Evolutionary conservation across 164 flowering plant species (phyloP).

Genomic region (Nymphaea colorata): DNA sequence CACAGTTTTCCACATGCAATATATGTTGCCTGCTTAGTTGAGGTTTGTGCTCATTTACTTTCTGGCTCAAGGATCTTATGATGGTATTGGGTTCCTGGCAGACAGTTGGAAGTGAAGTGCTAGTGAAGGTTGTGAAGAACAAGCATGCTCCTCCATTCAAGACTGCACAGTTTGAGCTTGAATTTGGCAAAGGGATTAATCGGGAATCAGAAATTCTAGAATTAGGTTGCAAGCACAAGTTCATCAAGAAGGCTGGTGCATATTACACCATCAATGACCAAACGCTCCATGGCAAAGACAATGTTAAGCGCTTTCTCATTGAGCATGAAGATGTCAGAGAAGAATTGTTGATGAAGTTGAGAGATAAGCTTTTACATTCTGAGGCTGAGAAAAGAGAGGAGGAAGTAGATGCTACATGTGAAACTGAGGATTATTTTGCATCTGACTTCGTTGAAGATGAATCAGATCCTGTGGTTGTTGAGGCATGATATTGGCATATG

Average conservation of each 20-base stretch:
- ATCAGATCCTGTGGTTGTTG: not conserved
- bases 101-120: slow-evolving; percentile 69
- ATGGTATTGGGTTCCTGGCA: slow-evolving; percentile 16
- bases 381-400: slow-evolving; percentile 12
- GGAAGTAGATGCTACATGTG: not conserved
- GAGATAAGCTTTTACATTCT: slow-evolving; percentile 37
- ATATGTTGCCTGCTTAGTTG: too few relatives aligned
- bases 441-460: not conserved
- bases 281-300: slow-evolving; percentile 55
- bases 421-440: not conserved
- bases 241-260: slow-evolving; percentile 36
- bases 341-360: slow-evolving; percentile 44
- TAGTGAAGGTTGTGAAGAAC: slow-evolving; percentile 85
- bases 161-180: slow-evolving; percentile 76
- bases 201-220: slow-evolving; percentile 62
- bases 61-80: not conserved
- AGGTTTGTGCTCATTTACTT: too few relatives aligned
- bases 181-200: slow-evolving; percentile 83
- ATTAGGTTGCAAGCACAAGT: slow-evolving; percentile 49
- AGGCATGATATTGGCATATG: not conserved
- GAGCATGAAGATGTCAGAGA: slow-evolving; percentile 31
- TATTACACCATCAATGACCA: slow-evolving; percentile 27
- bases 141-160: slow-evolving; percentile 91
- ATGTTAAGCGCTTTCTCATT: slow-evolving; percentile 34
- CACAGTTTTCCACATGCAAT: too few relatives aligned